These are phyloP conservation scores for Paulownia fortunei DNA, from an alignment of 257 asterid species.

Conservation along the genomic window DNA sequence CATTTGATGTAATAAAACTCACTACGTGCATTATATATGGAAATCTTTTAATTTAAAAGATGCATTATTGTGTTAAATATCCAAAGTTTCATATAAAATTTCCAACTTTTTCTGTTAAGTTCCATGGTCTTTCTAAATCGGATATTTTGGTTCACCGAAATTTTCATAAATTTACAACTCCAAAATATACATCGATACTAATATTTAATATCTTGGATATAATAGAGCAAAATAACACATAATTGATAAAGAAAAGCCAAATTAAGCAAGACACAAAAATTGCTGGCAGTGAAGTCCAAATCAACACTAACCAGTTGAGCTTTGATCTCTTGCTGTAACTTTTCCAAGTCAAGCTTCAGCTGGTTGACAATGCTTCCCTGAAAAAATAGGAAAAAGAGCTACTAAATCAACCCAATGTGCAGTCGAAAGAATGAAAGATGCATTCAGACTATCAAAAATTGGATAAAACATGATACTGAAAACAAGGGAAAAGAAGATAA, in stretches of 20 bases:
- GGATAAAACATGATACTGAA: too few relatives aligned
- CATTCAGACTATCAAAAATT: not conserved
- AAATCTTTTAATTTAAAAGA: too few relatives aligned
- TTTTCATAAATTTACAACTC: too few relatives aligned
- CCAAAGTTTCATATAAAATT: too few relatives aligned
- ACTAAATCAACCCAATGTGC: not conserved
- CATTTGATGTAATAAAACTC: too few relatives aligned
- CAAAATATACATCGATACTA: too few relatives aligned
- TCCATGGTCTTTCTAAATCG: too few relatives aligned
- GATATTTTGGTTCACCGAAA: too few relatives aligned
- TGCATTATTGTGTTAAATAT: too few relatives aligned
- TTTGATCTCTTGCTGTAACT: conserved; percentile 65
- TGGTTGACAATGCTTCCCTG: conserved; percentile 72
- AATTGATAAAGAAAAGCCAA: not conserved
- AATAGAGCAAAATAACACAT: not conserved
- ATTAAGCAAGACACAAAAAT: not conserved
- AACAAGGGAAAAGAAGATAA: conserved; percentile 5
- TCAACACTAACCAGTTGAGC: conserved; percentile 58
- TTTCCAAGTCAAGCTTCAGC: conserved; percentile 68
- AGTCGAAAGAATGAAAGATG: conserved; percentile 15
- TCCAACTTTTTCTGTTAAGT: too few relatives aligned
- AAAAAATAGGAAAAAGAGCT: conserved; percentile 18
- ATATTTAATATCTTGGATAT: too few relatives aligned
- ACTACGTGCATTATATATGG: too few relatives aligned
- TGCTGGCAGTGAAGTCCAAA: conserved; percentile 4